These are phyloP conservation scores for Dictyostelium firmibasis DNA, from an alignment of 78 protist species.

Conservation along the genomic window DNA sequence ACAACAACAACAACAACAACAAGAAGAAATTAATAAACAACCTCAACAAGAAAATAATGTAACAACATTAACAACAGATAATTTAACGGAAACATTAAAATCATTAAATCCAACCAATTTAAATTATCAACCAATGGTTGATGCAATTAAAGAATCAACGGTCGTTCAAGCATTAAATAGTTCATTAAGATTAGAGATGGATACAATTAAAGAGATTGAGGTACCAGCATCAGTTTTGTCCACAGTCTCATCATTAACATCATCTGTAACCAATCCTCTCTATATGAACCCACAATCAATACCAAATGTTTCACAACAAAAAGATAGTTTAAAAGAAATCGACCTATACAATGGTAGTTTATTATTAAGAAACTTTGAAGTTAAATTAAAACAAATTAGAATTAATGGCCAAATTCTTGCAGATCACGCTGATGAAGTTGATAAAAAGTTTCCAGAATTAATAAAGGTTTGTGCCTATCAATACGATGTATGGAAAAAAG, in stretches of 20 bases:
- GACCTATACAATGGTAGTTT: constrained; percentile 69
- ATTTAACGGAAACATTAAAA: neutral
- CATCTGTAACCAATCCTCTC: neutral
- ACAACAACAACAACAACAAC: neutral
- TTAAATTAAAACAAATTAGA: constrained; percentile 57
- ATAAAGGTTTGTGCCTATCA: neutral
- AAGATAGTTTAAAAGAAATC: constrained; percentile 31
- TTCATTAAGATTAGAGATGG: constrained; percentile 39
- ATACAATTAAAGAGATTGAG: constrained; percentile 28
- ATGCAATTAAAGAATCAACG: constrained; percentile 30
- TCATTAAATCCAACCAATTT: constrained; percentile 8
- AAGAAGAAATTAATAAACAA: neutral
- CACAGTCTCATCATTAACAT: neutral
- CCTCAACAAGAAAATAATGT: too few relatives aligned
- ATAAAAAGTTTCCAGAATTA: constrained; percentile 31
- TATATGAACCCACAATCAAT: neutral
- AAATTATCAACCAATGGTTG: constrained; percentile 55
- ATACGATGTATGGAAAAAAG: constrained; percentile 37
- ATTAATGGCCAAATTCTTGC: constrained; percentile 35
- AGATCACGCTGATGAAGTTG: constrained; percentile 47
- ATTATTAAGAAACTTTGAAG: constrained; percentile 29
- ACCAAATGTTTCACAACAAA: constrained; percentile 42
- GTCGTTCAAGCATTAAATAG: constrained; percentile 13
- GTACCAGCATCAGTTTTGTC: neutral
- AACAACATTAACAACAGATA: neutral